Percentiles rank a stretch among this genome's conserved stretches.
Conservation (phyloP, 1,139 yeast species). For the Taphrina pruni region DNA sequence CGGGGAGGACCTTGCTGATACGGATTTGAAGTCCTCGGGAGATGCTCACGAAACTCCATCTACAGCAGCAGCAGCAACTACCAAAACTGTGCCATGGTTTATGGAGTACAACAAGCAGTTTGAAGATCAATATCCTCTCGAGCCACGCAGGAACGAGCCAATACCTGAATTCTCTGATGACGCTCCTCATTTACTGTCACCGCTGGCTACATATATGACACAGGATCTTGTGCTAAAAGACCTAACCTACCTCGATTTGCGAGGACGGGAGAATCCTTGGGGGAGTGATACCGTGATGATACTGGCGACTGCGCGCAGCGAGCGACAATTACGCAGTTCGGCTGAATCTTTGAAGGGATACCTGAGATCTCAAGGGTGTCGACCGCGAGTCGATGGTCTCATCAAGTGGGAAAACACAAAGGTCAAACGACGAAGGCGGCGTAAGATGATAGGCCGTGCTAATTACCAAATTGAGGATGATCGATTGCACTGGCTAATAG, state of each 20-base stretch:
- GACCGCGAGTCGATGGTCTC: constrained; percentile 31
- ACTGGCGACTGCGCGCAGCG: constrained; percentile 28
- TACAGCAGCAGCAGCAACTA: background rate
- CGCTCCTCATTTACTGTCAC: constrained; percentile 24
- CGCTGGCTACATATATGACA: constrained; percentile 20
- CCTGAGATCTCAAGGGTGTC: constrained; percentile 16
- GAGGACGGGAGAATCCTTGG: constrained; percentile 35
- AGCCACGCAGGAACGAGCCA: constrained; percentile 14
- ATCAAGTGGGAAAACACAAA: constrained; percentile 39
- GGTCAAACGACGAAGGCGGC: constrained; percentile 34
- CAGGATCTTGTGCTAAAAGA: constrained; percentile 35
- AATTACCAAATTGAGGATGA: constrained; percentile 38
- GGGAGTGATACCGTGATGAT: constrained; percentile 36
- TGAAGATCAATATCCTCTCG: constrained; percentile 10
- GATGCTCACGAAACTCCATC: background rate
- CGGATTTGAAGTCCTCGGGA: background rate
- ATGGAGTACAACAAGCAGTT: constrained; percentile 41
- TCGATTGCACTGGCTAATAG: constrained; percentile 33
- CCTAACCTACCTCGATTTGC: constrained; percentile 27
- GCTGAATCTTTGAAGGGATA: constrained; percentile 38
- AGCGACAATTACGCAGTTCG: constrained; percentile 30
- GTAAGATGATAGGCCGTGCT: constrained; percentile 37
- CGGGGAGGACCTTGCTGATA: background rate
- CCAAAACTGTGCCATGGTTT: constrained; percentile 36
- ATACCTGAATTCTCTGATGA: constrained; percentile 21